Evolutionary conservation across 2,329 filamentous ascomycete species (phyloP), one percentile per base, ranked within the genome.

Genomic region (Trichoderma guizhouense): DNA sequence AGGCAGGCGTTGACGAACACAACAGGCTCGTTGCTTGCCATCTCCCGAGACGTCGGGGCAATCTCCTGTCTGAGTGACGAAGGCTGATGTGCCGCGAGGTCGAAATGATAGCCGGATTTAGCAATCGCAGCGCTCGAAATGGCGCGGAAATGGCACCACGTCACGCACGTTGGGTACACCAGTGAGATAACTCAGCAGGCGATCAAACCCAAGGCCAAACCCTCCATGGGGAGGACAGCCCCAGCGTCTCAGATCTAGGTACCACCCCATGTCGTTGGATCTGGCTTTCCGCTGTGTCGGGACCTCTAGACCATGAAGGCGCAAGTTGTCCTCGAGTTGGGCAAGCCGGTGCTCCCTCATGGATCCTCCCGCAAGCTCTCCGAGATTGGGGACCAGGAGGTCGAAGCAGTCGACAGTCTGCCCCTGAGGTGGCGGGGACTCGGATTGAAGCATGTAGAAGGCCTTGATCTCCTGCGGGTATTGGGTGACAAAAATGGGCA

Each of bases 181-280:
- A 36, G 92, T 89, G 70, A 98, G 85, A 82, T 97, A 97, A 78
- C 92, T 91, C 76, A 97, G 82, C 74, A 97, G 86, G 70, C 95
- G 89, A 84, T 98, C 95, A 79, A 97, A 97, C 9, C 95, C 95
- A 71, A 98, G 81, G 3, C 95, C 95, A 79, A 97, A 98, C 1
- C 95, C 95, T 55, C 95, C 95, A 77, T 97, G 95, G 43, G 94
- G 94, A 71, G 94, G 93, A 76, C 92, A 95, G n/a, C 95, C 95
- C 88, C 94, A 98, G 75, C 92, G 90, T 73, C 95, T 90, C 73
- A 98, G 86, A 80, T 98, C 94, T 28, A 93, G 85, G 79, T 97
- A 98, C 95, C 95, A 98, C 75, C 91, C 88, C 69, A 97, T 81
- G 34, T 78, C 75, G 62, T 73, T 78, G 24, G 76, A 72, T 61